These are phyloP conservation scores for Thielaviopsis musarum DNA, from an alignment of 2,329 filamentous ascomycete genomes.

Conservation along the genomic window DNA sequence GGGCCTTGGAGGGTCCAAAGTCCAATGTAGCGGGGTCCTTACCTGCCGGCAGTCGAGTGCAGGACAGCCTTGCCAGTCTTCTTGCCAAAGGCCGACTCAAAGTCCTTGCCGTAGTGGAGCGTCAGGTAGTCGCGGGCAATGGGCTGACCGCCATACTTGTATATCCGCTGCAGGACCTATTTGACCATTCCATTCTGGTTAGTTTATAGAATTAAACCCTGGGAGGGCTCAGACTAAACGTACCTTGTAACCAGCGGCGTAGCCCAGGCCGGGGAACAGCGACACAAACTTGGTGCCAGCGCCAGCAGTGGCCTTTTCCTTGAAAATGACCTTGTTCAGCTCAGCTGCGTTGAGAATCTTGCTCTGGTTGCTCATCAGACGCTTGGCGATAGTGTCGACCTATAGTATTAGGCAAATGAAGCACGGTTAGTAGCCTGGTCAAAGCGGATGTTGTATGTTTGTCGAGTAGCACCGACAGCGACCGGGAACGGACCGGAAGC, in stretches of 20 bases:
- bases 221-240: conserved; percentile 9
- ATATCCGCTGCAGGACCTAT: conserved; percentile 78
- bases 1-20: too few species aligned
- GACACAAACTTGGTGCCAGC: conserved; percentile 71
- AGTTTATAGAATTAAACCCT: background rate
- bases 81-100: conserved; percentile 82
- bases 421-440: background rate
- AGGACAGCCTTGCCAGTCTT: conserved; percentile 97
- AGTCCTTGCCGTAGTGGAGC: conserved; percentile 61
- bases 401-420: too few species aligned
- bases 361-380: conserved; percentile 94
- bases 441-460: background rate
- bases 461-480: background rate
- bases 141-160: conserved; percentile 97
- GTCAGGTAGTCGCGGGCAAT: conserved; percentile 81
- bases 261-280: conserved; percentile 90
- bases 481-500: background rate
- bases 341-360: conserved; percentile 29
- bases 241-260: conserved; percentile 93
- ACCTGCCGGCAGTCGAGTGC: conserved; percentile 91
- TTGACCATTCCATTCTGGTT: background rate
- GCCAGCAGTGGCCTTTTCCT: conserved; percentile 61
- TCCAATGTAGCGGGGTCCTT: conserved; percentile 17
- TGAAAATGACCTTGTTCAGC: conserved; percentile 88
- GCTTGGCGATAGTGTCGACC: conserved; percentile 97